Conservation (phyloP, 1,284 basidiomycete genomes). For the Kalmanozyma brasiliensis region DNA sequence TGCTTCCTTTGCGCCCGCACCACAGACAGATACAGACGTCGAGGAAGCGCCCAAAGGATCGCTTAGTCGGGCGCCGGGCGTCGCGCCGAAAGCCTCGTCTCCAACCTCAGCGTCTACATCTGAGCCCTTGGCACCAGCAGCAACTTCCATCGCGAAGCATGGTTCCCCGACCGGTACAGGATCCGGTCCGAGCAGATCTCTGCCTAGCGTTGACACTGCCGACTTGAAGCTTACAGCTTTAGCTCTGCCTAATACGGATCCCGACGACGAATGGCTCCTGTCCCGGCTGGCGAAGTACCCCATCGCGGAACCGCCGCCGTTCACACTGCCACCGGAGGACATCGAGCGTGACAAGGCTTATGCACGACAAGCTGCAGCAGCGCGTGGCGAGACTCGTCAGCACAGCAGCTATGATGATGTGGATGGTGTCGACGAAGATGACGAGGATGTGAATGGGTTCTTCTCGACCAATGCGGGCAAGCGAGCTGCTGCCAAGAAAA, state of each 20-base stretch:
- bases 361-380: constrained; percentile 12
- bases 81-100: constrained; percentile 9
- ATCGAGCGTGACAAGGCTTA: constrained; percentile 35
- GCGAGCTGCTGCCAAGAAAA: constrained; percentile 28
- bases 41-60: constrained; percentile 10
- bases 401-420: constrained; percentile 10
- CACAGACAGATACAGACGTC: background rate
- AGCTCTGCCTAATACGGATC: constrained; percentile 12
- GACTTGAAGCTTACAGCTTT: constrained; percentile 31
- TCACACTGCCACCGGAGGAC: constrained; percentile 29
- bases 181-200: background rate
- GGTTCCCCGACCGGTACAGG: background rate
- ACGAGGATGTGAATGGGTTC: constrained; percentile 60
- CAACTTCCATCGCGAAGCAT: background rate
- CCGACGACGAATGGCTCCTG: constrained; percentile 20
- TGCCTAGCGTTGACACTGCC: constrained; percentile 1
- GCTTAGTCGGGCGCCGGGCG: constrained; percentile 23
- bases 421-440: constrained; percentile 26
- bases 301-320: constrained; percentile 17
- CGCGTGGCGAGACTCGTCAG: constrained; percentile 14
- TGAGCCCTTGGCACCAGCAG: background rate
- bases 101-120: background rate
- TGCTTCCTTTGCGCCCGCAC: constrained; percentile 24
- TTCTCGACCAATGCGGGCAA: constrained; percentile 34
- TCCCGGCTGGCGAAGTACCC: constrained; percentile 19